These are phyloP conservation scores for Lecanoromycetidae sp. DNA, from an alignment of 2,329 filamentous ascomycete species.

Conservation along the genomic window DNA sequence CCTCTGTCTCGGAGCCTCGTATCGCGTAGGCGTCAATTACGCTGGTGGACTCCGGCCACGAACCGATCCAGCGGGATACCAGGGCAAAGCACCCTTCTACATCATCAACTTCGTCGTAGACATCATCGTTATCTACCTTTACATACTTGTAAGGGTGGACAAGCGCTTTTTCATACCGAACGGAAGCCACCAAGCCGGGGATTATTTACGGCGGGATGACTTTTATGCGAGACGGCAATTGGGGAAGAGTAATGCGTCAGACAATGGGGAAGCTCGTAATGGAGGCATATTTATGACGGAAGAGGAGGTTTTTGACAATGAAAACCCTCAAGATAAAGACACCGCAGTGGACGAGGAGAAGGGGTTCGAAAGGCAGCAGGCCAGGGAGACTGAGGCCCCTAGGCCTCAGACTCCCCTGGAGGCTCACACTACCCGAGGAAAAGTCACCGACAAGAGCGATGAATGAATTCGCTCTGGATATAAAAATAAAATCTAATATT, in stretches of 20 bases:
- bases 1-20: conserved; percentile 56
- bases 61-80: conserved; percentile 53
- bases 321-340: conserved; percentile 27
- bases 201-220: conserved; percentile 22
- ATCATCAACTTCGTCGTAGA: conserved; percentile 67
- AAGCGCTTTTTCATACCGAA: conserved; percentile 63
- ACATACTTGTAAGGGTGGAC: conserved; percentile 58
- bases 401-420: too few relatives aligned
- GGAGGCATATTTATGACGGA: conserved; percentile 18
- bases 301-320: conserved; percentile 21
- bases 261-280: neutral
- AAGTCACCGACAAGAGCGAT: too few relatives aligned
- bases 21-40: conserved; percentile 52
- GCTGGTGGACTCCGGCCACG: conserved; percentile 30
- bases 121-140: conserved; percentile 55
- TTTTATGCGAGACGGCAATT: neutral
- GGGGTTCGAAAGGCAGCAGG: conserved; percentile 46
- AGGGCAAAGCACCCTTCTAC: conserved; percentile 63
- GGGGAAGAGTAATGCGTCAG: neutral
- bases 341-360: conserved; percentile 42
- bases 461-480: too few relatives aligned
- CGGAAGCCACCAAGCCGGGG: conserved; percentile 48
- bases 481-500: too few relatives aligned
- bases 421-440: too few relatives aligned
- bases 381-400: conserved; percentile 48